Conservation (phyloP, 2,329 filamentous ascomycete genomes). For the Alternaria brassicicola region DNA sequence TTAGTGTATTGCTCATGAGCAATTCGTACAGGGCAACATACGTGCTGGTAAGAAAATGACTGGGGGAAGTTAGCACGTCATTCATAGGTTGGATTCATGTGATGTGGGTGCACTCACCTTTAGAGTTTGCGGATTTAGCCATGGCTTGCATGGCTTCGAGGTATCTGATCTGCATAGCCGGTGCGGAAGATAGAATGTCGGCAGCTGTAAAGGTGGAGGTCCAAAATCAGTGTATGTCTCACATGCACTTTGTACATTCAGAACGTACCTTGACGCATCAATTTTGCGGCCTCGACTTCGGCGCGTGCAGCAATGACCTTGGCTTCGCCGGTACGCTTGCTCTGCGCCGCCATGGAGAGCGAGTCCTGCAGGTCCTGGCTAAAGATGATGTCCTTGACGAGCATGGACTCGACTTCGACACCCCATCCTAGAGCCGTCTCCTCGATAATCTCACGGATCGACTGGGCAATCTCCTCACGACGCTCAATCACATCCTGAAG, state of each 20-base stretch:
- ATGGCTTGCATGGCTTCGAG: constrained; percentile 99
- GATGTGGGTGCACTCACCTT: too few relatives aligned
- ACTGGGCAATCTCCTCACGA: constrained; percentile 93
- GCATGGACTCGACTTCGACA: constrained; percentile 95
- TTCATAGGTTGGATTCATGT: too few relatives aligned
- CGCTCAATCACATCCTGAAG: constrained; percentile 98
- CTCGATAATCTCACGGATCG: constrained; percentile 96
- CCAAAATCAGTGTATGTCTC: background rate
- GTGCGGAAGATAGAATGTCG: constrained; percentile 84
- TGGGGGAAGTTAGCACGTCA: too few relatives aligned
- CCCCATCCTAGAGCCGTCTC: constrained; percentile 94
- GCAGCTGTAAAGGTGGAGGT: constrained; percentile 30
- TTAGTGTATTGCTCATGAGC: too few relatives aligned
- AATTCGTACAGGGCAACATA: too few relatives aligned
- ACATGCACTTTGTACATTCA: background rate
- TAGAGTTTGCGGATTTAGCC: constrained; percentile 90
- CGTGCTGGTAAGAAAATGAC: constrained; percentile 55
- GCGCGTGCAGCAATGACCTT: constrained; percentile 98
- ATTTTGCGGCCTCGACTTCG: constrained; percentile 88
- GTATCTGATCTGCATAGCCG: constrained; percentile 80
- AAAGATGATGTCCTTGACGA: constrained; percentile 99
- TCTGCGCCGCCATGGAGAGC: constrained; percentile 96
- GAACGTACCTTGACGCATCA: constrained; percentile 64
- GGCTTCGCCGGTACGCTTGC: constrained; percentile 96
- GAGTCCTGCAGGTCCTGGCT: constrained; percentile 93